Evolutionary conservation across 768 basidiomycete genomes (phyloP).

Genomic region (Pholiota molesta): DNA sequence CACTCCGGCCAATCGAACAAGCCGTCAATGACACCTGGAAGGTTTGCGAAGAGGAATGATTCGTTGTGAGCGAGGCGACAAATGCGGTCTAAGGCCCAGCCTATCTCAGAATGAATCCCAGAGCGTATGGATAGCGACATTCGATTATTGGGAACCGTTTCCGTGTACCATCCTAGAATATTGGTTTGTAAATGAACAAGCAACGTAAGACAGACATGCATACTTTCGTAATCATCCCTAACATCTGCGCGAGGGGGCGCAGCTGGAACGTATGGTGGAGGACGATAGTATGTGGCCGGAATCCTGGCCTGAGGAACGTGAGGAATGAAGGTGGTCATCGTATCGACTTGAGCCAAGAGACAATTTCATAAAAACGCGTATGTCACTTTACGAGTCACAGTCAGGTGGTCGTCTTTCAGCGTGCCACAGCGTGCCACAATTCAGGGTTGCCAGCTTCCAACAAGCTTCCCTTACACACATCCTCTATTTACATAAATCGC

Average conservation of each 20-base stretch:
- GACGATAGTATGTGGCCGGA: constrained; percentile 27
- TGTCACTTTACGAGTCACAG: constrained; percentile 17
- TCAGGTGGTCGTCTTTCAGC: constrained; percentile 10
- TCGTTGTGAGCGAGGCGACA: constrained; percentile 82
- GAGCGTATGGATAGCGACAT: constrained; percentile 91
- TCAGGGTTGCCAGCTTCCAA: neutral
- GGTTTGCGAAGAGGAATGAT: constrained; percentile 67
- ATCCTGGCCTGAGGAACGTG: constrained; percentile 12
- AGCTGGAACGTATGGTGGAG: constrained; percentile 23
- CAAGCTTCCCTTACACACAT: no score
- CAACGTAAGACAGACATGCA: constrained; percentile 22
- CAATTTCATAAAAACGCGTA: constrained; percentile 21
- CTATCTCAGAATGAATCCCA: constrained; percentile 78
- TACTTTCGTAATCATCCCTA: constrained; percentile 81
- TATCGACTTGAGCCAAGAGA: neutral
- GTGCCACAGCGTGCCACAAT: constrained; percentile 10
- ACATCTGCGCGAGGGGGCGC: constrained; percentile 42
- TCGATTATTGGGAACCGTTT: constrained; percentile 75
- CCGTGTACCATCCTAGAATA: constrained; percentile 81
- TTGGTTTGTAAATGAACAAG: neutral
- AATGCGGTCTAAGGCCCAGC: constrained; percentile 89
- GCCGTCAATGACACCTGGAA: constrained; percentile 81
- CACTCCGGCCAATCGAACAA: constrained; percentile 89
- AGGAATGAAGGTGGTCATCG: constrained; percentile 27
- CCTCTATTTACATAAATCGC: no score